A percentile compares a stretch with the other conserved stretches of the same genome.
Conservation (phyloP, 1,284 basidiomycete species). For the Fomes fomentarius region DNA sequence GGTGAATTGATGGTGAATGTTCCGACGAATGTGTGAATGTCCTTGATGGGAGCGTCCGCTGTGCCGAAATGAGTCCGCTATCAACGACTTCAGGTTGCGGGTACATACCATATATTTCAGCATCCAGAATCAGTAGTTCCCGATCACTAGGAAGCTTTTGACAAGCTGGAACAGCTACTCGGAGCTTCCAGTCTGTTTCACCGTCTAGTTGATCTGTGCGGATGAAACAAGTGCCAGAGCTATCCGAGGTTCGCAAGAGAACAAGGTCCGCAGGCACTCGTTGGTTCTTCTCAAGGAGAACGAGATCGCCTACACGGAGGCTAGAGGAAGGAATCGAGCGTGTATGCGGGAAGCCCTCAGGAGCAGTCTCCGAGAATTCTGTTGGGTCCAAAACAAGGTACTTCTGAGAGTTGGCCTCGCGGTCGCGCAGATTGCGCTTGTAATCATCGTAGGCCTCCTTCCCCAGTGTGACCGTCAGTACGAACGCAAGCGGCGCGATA, state of each 20-base stretch:
- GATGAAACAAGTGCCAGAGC: conserved; percentile 94
- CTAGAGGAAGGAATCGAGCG: conserved; percentile 87
- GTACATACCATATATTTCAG: conserved; percentile 77
- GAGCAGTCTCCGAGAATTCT: conserved; percentile 25
- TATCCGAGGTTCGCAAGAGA: conserved; percentile 85
- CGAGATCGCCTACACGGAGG: conserved; percentile 90
- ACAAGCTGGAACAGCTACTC: conserved; percentile 85
- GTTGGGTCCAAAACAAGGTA: conserved; percentile 81
- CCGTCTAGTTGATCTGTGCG: conserved; percentile 98
- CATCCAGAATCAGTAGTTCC: conserved; percentile 76
- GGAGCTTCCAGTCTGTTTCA: conserved; percentile 99
- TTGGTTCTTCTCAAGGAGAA: conserved; percentile 95
- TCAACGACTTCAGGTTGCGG: conserved; percentile 8
- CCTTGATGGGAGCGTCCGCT: conserved; percentile 96
- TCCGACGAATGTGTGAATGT: conserved; percentile 95
- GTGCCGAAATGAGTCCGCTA: conserved; percentile 16
- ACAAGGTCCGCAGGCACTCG: conserved; percentile 96
- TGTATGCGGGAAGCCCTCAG: conserved; percentile 53
- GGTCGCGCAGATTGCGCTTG: conserved; percentile 88
- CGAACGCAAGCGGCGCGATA: conserved; percentile 94
- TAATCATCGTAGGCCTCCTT: conserved; percentile 99
- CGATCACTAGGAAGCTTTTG: conserved; percentile 74
- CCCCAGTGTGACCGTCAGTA: conserved; percentile 93
- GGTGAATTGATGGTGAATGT: conserved; percentile 81
- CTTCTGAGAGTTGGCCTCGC: conserved; percentile 92